A percentile compares a stretch with the other conserved stretches of the same genome.
Conservation (phyloP, 2,329 filamentous ascomycete genomes). For the Lecanicillium sp. region DNA sequence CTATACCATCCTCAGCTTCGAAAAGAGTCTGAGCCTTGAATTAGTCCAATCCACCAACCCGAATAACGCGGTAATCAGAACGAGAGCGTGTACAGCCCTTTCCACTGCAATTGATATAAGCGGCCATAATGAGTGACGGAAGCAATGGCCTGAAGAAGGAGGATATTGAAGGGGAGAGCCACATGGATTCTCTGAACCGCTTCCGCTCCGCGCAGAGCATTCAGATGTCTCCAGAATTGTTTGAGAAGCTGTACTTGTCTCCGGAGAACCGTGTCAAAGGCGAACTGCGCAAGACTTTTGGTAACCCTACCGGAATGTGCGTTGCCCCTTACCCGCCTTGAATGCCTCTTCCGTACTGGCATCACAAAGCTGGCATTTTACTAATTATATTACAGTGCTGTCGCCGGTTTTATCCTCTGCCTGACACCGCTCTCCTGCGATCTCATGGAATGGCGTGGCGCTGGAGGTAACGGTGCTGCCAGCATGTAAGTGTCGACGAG, state of each 20-base stretch:
- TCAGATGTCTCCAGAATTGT: constrained; percentile 50
- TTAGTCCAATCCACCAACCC: too few relatives aligned
- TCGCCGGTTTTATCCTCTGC: constrained; percentile 37
- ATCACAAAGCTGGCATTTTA: not conserved
- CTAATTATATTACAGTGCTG: not conserved
- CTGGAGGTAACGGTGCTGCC: constrained; percentile 30
- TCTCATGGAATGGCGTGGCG: constrained; percentile 38
- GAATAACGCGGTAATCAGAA: too few relatives aligned
- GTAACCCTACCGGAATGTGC: constrained; percentile 43
- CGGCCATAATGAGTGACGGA: not conserved
- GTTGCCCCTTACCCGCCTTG: too few relatives aligned
- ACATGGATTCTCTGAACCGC: constrained; percentile 16
- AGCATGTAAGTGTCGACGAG: constrained; percentile 32
- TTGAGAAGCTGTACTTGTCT: constrained; percentile 56
- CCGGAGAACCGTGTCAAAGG: constrained; percentile 45
- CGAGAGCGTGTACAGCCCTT: too few relatives aligned
- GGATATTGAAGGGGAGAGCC: not conserved
- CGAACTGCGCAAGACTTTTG: constrained; percentile 48
- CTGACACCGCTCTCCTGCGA: constrained; percentile 28
- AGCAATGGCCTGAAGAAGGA: not conserved
- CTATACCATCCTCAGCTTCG: too few relatives aligned
- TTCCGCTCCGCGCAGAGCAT: constrained; percentile 26
- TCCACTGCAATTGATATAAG: too few relatives aligned
- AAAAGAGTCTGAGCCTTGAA: too few relatives aligned
- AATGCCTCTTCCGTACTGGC: too few relatives aligned